These are phyloP conservation scores for Setaria viridis DNA, from an alignment of 202 grass and related monocot species.

Conservation along the genomic window DNA sequence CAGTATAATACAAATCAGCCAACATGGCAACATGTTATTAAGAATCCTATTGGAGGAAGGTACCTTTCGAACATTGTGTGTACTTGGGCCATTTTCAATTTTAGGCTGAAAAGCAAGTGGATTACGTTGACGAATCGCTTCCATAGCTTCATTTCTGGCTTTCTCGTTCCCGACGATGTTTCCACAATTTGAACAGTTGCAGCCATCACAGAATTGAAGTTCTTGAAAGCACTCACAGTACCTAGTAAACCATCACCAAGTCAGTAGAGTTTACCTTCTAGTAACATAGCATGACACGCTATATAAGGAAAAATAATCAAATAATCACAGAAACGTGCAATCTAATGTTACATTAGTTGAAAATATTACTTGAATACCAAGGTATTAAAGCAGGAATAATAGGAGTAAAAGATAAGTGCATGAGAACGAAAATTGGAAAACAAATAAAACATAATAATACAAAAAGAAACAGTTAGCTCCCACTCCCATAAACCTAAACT, in stretches of 20 bases:
- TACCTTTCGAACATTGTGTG: conserved; percentile 55
- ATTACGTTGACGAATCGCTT: conserved; percentile 60
- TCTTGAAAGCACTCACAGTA: conserved; percentile 85
- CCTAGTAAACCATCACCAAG: conserved; percentile 55
- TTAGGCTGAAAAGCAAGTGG: conserved; percentile 81
- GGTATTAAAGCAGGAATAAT: conserved; percentile 12
- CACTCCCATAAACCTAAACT: conserved; percentile 24
- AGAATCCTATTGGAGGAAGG: conserved; percentile 24
- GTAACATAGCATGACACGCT: conserved; percentile 2
- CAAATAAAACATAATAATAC: not conserved
- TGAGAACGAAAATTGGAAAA: conserved; percentile 23
- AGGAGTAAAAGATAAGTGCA: conserved; percentile 18
- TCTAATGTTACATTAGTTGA: not conserved
- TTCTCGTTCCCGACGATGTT: conserved; percentile 68
- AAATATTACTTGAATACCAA: conserved; percentile 33
- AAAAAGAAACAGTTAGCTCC: conserved; percentile 29
- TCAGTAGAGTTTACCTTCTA: conserved; percentile 29
- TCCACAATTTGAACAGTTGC: conserved; percentile 69
- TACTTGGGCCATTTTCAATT: conserved; percentile 64
- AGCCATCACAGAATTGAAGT: conserved; percentile 70
- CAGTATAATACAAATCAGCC: conserved; percentile 17
- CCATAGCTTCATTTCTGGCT: conserved; percentile 57
- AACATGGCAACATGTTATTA: conserved; percentile 11
- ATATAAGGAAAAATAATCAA: conserved; percentile 39
- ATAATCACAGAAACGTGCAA: conserved; percentile 25